Base-by-base conservation (phyloP, 805 yeast species). In the Starmerella bombi region DNA sequence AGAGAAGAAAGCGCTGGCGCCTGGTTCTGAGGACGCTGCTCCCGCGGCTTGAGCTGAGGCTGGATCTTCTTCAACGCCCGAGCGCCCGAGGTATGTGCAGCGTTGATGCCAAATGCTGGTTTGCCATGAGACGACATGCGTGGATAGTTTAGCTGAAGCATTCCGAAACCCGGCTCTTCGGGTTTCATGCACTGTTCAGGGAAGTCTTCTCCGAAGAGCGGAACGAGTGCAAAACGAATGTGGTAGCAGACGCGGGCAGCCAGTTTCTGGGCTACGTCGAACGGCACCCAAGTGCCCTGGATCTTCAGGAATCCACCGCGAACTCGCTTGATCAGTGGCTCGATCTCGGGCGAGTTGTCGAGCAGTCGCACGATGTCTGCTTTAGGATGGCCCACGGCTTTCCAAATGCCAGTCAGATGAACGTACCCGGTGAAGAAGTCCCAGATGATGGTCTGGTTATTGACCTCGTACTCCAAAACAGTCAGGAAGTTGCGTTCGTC, bases 251-350 rank as follows among this genome's bases (percentile, higher is more conserved):
- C 80, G 38, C 79, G 70, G 25, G 72, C 59, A 3, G 94, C 88
- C 39, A 85, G 63, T 25, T 71, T 61, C 44, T 67, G 68, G 19
- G 93, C 84, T 37, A 80, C 65, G 8, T 69, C 71, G 53, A 61
- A 78, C 2, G 94, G 88, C 30, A 84, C 61, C 95, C 95, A 86
- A 7, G 94, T 83, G 3, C 96, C 96, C 62, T 85, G 96, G 49
- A 86, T 83, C 64, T 84, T 84, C 49, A 85, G 69, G 53, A 75
- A 83, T 2, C 95, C 96, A 35, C 96, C 96, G 41, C 95, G 65
- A 14, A 85, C 83, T 37, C 94, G 70, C 51, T 74, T 74, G 40
- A 79, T 69, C 32, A 67, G 70, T 15, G 68, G 71, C 49, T 73
- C 82, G 40, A 75, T 64, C 51, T 74, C 74, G 2, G 86, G 86